Evolutionary conservation across 2,329 filamentous ascomycete genomes (phyloP).

Genomic region (Zelopaecilomyces penicillatus): DNA sequence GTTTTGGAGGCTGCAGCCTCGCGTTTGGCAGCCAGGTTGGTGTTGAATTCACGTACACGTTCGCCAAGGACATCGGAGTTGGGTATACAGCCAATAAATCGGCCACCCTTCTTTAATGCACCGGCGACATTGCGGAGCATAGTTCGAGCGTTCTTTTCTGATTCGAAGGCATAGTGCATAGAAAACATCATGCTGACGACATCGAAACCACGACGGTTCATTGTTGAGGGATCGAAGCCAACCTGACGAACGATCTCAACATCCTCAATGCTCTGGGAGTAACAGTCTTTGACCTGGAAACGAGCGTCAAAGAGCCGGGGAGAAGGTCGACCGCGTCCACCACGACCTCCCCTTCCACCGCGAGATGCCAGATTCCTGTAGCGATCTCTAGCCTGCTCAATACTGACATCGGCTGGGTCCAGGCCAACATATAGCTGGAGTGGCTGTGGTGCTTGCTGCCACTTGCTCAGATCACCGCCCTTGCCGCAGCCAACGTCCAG

Average conservation of each 20-base stretch:
- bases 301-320: conserved; percentile 70
- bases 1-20: conserved; percentile 29
- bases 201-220: conserved; percentile 78
- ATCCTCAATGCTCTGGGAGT: conserved; percentile 72
- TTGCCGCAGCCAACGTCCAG: conserved; percentile 96
- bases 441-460: conserved; percentile 85
- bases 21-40: conserved; percentile 33
- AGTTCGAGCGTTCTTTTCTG: conserved; percentile 75
- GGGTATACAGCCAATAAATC: conserved; percentile 93
- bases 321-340: conserved; percentile 38
- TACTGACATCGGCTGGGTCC: conserved; percentile 86
- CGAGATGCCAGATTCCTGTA: conserved; percentile 64
- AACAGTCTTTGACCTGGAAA: conserved; percentile 89
- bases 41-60: conserved; percentile 70
- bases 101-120: conserved; percentile 83
- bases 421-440: conserved; percentile 92
- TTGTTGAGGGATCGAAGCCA: conserved; percentile 71
- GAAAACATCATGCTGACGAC: conserved; percentile 99
- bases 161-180: conserved; percentile 98
- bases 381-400: conserved; percentile 80
- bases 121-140: conserved; percentile 94
- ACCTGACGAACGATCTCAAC: conserved; percentile 76
- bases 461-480: conserved; percentile 90
- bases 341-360: conserved; percentile 47
- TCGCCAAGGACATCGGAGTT: conserved; percentile 85